Conservation (phyloP, 805 yeast species). For the Wickerhamiella sergipiensis region DNA sequence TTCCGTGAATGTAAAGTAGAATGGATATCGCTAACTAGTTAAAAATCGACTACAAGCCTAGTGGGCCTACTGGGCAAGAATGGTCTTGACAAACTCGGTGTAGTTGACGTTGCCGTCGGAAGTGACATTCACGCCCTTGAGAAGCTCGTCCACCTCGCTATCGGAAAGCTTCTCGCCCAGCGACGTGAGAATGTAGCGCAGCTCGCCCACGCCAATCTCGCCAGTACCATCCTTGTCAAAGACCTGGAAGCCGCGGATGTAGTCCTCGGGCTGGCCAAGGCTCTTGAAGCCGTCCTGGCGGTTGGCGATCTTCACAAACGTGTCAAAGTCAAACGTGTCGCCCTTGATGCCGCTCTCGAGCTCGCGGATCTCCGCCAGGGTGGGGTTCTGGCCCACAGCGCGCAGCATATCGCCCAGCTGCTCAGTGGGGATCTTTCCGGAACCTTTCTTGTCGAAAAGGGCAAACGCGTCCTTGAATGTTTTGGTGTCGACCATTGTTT, state of each 20-base stretch:
- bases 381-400: slow-evolving; percentile 98
- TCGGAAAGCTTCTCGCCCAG: slow-evolving; percentile 89
- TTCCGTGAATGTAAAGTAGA: not conserved
- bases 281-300: slow-evolving; percentile 73
- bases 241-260: slow-evolving; percentile 90
- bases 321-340: slow-evolving; percentile 48
- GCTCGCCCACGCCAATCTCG: slow-evolving; percentile 91
- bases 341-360: slow-evolving; percentile 31
- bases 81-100: slow-evolving; percentile 81
- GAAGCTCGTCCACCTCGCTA: slow-evolving; percentile 85
- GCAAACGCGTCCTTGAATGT: slow-evolving; percentile 87
- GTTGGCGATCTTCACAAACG: slow-evolving; percentile 61
- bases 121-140: slow-evolving; percentile 89
- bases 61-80: slow-evolving; percentile 59
- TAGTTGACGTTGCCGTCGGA: slow-evolving; percentile 92
- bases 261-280: slow-evolving; percentile 82
- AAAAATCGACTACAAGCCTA: no score
- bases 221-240: slow-evolving; percentile 95
- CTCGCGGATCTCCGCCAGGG: slow-evolving; percentile 69
- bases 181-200: slow-evolving; percentile 86
- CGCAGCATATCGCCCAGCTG: slow-evolving; percentile 86
- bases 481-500: slow-evolving; percentile 23
- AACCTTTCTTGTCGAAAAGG: slow-evolving; percentile 89
- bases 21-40: not conserved
- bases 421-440: slow-evolving; percentile 74